These are phyloP conservation scores for Dalbergia cultrata DNA, from an alignment of 306 rosid species.

Conservation along the genomic window DNA sequence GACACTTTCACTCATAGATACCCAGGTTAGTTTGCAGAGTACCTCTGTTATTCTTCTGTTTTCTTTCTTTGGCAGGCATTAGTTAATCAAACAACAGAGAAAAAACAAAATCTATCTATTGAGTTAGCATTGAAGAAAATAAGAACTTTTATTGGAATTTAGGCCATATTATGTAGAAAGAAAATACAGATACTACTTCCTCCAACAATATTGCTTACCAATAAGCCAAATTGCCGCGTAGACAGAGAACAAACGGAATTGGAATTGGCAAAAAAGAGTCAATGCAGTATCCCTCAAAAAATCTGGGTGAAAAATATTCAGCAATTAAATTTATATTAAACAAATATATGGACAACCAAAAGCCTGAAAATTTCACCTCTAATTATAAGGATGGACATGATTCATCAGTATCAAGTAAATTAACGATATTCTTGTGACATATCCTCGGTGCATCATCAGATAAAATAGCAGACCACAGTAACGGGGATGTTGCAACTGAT, in stretches of 20 bases:
- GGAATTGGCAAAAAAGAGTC: too few species aligned
- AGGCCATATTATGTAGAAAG: too few species aligned
- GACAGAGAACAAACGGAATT: too few species aligned
- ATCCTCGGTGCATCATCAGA: slow-evolving; percentile 38
- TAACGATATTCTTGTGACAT: not conserved
- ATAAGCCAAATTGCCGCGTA: too few species aligned
- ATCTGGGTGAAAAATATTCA: too few species aligned
- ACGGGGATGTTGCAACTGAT: slow-evolving; percentile 57
- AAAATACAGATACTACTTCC: too few species aligned
- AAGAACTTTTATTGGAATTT: too few species aligned
- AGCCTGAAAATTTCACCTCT: not conserved
- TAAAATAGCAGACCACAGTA: slow-evolving; percentile 54
- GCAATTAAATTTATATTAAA: too few species aligned
- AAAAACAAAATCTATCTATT: not conserved
- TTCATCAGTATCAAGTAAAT: not conserved
- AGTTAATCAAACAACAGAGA: not conserved
- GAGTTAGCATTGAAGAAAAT: not conserved
- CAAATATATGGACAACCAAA: not conserved
- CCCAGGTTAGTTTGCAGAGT: slow-evolving; percentile 39
- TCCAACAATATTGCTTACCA: too few species aligned
- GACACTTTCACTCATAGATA: slow-evolving; percentile 46
- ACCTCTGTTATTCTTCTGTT: not conserved
- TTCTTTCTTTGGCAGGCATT: not conserved
- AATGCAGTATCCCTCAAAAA: too few species aligned
- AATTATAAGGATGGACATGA: not conserved